These are phyloP conservation scores for Entonaema liquescens DNA, from an alignment of 495 filamentous ascomycete genomes.

Conservation along the genomic window DNA sequence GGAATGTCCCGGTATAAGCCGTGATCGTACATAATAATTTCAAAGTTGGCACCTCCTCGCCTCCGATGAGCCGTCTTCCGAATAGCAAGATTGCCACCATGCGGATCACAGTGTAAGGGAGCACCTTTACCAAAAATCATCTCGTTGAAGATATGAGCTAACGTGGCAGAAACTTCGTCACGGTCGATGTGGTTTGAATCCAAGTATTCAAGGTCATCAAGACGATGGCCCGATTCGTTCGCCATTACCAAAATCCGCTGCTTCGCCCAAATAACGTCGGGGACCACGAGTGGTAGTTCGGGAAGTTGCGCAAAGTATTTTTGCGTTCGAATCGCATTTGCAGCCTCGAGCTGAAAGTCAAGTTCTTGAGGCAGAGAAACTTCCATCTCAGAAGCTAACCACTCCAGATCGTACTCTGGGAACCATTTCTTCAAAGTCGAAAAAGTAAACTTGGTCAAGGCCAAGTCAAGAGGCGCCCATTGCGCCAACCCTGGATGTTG, in stretches of 20 bases:
- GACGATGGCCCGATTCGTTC: constrained; percentile 83
- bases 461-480: constrained; percentile 90
- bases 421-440: constrained; percentile 90
- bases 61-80: constrained; percentile 69
- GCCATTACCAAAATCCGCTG: constrained; percentile 96
- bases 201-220: constrained; percentile 88
- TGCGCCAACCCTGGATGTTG: constrained; percentile 92
- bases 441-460: constrained; percentile 88
- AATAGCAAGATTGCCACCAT: constrained; percentile 96
- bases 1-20: constrained; percentile 96
- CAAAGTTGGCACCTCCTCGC: constrained; percentile 76
- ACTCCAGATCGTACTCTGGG: constrained; percentile 95
- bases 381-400: constrained; percentile 94
- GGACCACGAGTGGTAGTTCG: constrained; percentile 82
- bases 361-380: constrained; percentile 88
- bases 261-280: constrained; percentile 88
- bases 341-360: constrained; percentile 85
- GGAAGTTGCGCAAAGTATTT: constrained; percentile 77
- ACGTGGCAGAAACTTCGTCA: constrained; percentile 93
- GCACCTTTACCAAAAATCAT: constrained; percentile 97
- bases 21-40: constrained; percentile 98
- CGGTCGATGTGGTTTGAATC: constrained; percentile 88
- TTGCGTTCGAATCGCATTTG: constrained; percentile 81
- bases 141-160: constrained; percentile 96
- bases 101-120: constrained; percentile 95